Base-by-base conservation (phyloP, 441 rosid species). In the Pelargonium australe region DNA sequence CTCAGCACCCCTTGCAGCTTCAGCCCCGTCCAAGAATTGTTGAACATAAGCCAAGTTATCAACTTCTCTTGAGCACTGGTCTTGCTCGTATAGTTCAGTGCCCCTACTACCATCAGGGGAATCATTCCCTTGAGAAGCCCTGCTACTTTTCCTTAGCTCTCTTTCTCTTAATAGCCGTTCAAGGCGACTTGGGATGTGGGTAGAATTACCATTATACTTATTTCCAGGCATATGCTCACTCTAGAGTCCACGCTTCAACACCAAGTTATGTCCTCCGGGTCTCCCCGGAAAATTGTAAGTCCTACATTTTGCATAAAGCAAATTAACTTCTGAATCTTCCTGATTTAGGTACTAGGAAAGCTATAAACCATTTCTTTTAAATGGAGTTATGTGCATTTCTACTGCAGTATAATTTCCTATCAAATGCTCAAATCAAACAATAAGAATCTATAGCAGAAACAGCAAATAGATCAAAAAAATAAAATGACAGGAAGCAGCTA, bases 211-310 rank as follows among this genome's bases (percentile, higher is more conserved):
- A 85, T 89, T 86, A 84, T 80, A 89, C 92, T 88, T 89, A 79
- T 88, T 87, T 72, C 89, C 97, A 85, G 97, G 97, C 99, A 95
- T 95, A 81, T 80, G 92, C 85, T 87, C 91, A 19, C 79, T 70
- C 76, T 77, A 78, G 68, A 67, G 83, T 68, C 74, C 70, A 76
- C 83, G 75, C 82, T 64, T 77, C 37, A 69, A 71, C 63, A 63
- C 66, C 74, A 73, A 76, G 73, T 75, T 58, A 67, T 44, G 8
- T 55, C 55, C 63, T 11, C n/a, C 16, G 7, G 25, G 13, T 45
- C 23, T 67, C 71, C 81, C 74, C 67, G 67, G 70, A 73, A 67
- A 78, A 78, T 45, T 31, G 68, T 70, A 47, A 51, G 66, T 69
- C 89, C 89, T 89, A 78, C 89, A 90, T 82, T 82, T 53, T 53